A percentile compares a stretch with the other conserved stretches of the same genome.
Conservation (phyloP, 2,329 filamentous ascomycete genomes). For the Fusarium guadeloupense region DNA sequence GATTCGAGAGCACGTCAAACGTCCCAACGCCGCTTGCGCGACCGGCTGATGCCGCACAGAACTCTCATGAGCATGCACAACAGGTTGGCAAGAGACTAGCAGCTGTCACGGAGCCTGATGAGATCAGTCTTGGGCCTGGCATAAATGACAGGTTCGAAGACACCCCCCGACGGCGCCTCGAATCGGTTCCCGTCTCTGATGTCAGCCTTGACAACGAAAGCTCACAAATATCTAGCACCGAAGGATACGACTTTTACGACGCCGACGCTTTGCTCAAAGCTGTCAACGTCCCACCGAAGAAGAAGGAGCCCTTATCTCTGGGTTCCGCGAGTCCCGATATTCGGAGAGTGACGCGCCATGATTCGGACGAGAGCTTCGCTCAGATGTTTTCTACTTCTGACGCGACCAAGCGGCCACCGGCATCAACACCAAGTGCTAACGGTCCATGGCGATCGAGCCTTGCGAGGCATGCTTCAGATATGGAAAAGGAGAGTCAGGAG, state of each 20-base stretch:
- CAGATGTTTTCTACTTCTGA: slow-evolving; percentile 69
- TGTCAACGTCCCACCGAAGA: slow-evolving; percentile 61
- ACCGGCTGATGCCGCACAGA: slow-evolving; percentile 54
- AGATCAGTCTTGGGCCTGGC: slow-evolving; percentile 61
- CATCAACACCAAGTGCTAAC: slow-evolving; percentile 15
- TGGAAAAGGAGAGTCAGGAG: slow-evolving; percentile 47
- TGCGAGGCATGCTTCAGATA: slow-evolving; percentile 41
- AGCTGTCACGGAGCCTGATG: slow-evolving; percentile 60
- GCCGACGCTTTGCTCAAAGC: slow-evolving; percentile 62
- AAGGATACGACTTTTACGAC: slow-evolving; percentile 74
- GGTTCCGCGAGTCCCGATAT: slow-evolving; percentile 40
- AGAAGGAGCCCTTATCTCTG: slow-evolving; percentile 49
- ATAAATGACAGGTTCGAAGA: slow-evolving; percentile 49
- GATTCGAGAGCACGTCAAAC: slow-evolving; percentile 71
- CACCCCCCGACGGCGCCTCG: slow-evolving; percentile 56
- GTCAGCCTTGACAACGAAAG: slow-evolving; percentile 59
- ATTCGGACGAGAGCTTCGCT: slow-evolving; percentile 67
- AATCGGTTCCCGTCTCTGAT: slow-evolving; percentile 62
- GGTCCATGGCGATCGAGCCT: slow-evolving; percentile 44
- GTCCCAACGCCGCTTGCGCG: slow-evolving; percentile 67
- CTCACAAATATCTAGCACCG: slow-evolving; percentile 61
- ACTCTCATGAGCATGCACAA: slow-evolving; percentile 43
- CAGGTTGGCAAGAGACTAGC: slow-evolving; percentile 53
- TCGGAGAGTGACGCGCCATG: slow-evolving; percentile 54
- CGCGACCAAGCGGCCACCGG: slow-evolving; percentile 46